A percentile compares a stretch with the other conserved stretches of the same genome.
Evolutionary conservation across 495 filamentous ascomycete species (phyloP).

Genomic region (Tuber calosporum): DNA sequence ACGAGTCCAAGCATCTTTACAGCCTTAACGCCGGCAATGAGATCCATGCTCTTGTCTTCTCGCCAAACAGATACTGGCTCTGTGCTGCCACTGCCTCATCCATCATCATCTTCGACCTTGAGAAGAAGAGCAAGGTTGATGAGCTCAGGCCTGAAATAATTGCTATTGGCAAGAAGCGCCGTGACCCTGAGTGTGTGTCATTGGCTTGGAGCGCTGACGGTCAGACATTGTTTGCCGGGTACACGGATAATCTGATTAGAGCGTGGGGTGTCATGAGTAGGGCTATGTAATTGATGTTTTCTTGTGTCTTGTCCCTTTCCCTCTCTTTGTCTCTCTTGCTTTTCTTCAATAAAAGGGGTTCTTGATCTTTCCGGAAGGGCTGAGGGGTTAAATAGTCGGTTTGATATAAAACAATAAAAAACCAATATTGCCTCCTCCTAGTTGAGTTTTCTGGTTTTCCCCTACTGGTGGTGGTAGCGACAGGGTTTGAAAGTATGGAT

Average conservation of each 20-base stretch:
- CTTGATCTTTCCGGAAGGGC: neutral
- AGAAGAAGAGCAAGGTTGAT: conserved; percentile 99
- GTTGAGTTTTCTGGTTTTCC: neutral
- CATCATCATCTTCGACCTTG: conserved; percentile 99
- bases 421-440: neutral
- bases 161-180: conserved; percentile 94
- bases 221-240: conserved; percentile 98
- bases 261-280: conserved; percentile 75
- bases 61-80: conserved; percentile 99
- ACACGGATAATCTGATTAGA: conserved; percentile 99
- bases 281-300: conserved; percentile 10
- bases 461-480: neutral
- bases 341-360: neutral
- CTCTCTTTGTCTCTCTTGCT: neutral
- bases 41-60: conserved; percentile 99
- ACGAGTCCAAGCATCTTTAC: conserved; percentile 99
- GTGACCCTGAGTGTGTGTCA: conserved; percentile 95
- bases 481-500: neutral
- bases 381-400: neutral
- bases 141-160: conserved; percentile 99
- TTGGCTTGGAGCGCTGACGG: conserved; percentile 97
- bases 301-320: neutral
- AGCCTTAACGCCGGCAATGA: conserved; percentile 98
- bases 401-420: neutral
- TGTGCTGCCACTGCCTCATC: conserved; percentile 91